phyloP scores from a whole-genome alignment of 768 basidiomycete species.

The Termitomyces sp. region DNA sequence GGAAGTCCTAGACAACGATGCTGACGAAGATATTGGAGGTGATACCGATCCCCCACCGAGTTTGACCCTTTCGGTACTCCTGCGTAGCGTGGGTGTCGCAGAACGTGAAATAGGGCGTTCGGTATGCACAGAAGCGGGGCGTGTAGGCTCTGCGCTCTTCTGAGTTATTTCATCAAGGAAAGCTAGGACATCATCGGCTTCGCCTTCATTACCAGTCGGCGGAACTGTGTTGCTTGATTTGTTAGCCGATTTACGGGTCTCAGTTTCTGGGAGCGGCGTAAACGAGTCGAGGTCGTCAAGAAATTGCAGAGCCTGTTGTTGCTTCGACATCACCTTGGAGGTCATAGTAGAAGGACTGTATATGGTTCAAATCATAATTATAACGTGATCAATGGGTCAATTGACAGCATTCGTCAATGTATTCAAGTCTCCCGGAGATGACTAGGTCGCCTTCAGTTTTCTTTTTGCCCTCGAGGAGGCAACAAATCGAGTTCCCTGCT shows the following conservation, averaged over 20 bases:
- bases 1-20: slow-evolving; percentile 26
- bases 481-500: no score
- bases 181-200: slow-evolving; percentile 84
- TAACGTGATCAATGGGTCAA: not conserved
- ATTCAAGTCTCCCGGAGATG: not conserved
- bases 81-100: slow-evolving; percentile 65
- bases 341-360: slow-evolving; percentile 20
- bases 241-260: slow-evolving; percentile 6
- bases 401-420: not conserved
- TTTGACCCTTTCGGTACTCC: slow-evolving; percentile 72
- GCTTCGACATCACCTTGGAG: slow-evolving; percentile 65
- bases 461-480: not conserved
- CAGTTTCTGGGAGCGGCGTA: slow-evolving; percentile 27
- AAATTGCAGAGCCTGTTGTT: slow-evolving; percentile 86
- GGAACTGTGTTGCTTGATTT: slow-evolving; percentile 16
- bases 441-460: not conserved
- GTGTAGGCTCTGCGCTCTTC: slow-evolving; percentile 78
- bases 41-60: slow-evolving; percentile 45
- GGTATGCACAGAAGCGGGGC: slow-evolving; percentile 41
- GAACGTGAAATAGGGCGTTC: slow-evolving; percentile 58
- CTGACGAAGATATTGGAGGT: slow-evolving; percentile 37
- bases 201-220: slow-evolving; percentile 38
- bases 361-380: not conserved
- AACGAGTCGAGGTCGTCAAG: slow-evolving; percentile 93
- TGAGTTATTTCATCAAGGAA: slow-evolving; percentile 94